phyloP scores from a whole-genome alignment of 2,329 filamentous ascomycete genomes.

The Cordyceps cateniannulata region DNA sequence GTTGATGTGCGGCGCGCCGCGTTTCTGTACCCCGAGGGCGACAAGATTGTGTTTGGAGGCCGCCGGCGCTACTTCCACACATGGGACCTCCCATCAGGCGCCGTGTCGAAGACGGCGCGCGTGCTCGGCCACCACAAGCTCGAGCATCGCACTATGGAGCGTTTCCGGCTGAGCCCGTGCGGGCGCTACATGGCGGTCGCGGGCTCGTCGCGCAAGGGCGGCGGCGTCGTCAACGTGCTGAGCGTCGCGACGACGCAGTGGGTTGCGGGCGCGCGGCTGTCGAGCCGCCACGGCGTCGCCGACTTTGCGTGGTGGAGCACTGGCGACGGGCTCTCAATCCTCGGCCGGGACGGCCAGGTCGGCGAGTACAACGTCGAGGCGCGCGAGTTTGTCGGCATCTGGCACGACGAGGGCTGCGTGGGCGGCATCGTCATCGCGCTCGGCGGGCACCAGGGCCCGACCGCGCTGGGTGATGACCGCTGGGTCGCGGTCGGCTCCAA shows the following conservation, averaged over 20 bases:
- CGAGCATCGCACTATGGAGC: constrained; percentile 87
- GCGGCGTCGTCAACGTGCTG: constrained; percentile 81
- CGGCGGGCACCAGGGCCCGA: constrained; percentile 60
- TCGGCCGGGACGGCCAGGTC: constrained; percentile 81
- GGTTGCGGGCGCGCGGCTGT: constrained; percentile 74
- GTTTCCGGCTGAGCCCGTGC: constrained; percentile 80
- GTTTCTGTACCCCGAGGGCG: constrained; percentile 67
- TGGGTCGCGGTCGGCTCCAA: constrained; percentile 87
- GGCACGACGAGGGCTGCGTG: constrained; percentile 85
- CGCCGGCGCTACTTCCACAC: constrained; percentile 88
- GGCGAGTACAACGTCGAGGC: constrained; percentile 76
- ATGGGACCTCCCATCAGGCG: constrained; percentile 80
- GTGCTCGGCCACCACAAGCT: constrained; percentile 63
- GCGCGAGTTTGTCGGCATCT: constrained; percentile 67
- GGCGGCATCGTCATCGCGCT: constrained; percentile 77
- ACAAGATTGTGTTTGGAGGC: constrained; percentile 81
- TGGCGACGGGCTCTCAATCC: constrained; percentile 72
- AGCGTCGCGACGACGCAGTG: constrained; percentile 78
- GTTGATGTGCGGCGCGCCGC: constrained; percentile 80
- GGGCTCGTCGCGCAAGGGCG: constrained; percentile 74
- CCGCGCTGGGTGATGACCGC: constrained; percentile 65
- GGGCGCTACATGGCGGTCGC: constrained; percentile 80
- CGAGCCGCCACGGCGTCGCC: constrained; percentile 75
- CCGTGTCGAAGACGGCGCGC: constrained; percentile 74
- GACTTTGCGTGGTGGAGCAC: constrained; percentile 93